Evolutionary conservation across 257 asterid genomes (phyloP), one percentile per base, ranked within the genome.

Genomic region (Handroanthus guayacan): DNA sequence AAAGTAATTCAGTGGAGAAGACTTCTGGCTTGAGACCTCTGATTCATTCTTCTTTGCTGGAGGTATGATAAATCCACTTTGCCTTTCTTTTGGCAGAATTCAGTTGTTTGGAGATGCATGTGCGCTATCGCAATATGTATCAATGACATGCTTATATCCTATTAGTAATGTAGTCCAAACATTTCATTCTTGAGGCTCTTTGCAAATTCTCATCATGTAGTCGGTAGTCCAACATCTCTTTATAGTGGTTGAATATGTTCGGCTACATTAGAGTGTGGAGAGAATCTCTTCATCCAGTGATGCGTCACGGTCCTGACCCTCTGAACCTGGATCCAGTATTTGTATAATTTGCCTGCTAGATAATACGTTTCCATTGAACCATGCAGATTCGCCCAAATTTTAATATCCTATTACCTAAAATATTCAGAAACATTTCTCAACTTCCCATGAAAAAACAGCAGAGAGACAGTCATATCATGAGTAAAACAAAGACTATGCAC

Each of bases 1-100:
- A 75, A 71, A 79, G 51, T 88, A 80, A 82, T 68, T 74, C 82
- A 45, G 75, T 61, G 69, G 98, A 90, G 60, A 95, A 90, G 89
- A 82, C 77, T 84, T 80, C 86, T 82, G 91, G 85, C 71, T 56
- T 82, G 77, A 92, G 86, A 80, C 82, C 90, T 70, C 74, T 65
- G 75, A 75, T 78, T 37, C 88, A 69, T 66, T 81, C 90, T 81
- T 80, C 82, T 71, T 74, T 72, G 71, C 66, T 87, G 70, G 94
- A 87, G 90, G 98, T 94, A 76, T 48, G 17, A 25, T 67, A 31
- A 39, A 57, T 55, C 38, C 67, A 9, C 61, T 36, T 61, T 65
- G 20, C 50, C 50, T 61, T 37, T 18, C 16, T 66, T 47, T 56
- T 39, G 14, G n/a, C 50, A 57, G 51, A 61, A 52, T 61, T 20